Evolutionary conservation across 169 alveolate genomes (phyloP), one percentile per base, ranked within the genome.

Genomic region (Eimeria acervulina): DNA sequence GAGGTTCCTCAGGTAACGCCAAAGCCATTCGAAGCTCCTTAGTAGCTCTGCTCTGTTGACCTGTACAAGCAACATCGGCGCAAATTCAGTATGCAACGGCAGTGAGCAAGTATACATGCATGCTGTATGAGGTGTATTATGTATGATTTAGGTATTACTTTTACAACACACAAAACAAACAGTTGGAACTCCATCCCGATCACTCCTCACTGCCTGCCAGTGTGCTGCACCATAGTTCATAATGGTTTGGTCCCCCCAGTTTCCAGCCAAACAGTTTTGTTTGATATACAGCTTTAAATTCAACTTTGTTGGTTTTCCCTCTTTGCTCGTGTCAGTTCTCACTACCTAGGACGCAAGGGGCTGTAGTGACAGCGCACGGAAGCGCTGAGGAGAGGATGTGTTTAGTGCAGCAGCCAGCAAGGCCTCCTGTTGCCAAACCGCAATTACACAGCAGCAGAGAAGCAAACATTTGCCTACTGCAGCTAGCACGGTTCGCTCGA

Each of bases 371-470:
- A 38, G 78, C 36, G 61, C 93, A 87, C 17, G 93, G 93, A 2
- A 87, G 93, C 0, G 93, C 93, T 17, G 93, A 55, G 28, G 93
- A 87, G 63, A 47, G 31, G 15, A 87, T 87, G 93, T 87, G 83
- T 10, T 70, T 59, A 1, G 31, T 63, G 83, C 93, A 87, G 63
- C 93, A 87, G 61, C 93, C 93, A 70, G 51, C 47, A 23, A 87
- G 93, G 13, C 93, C 93, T 31, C 93, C 93, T 87, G 61, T 55
- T 21, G 61, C 7, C 40, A 21, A 42, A 7, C 40, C 10, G 13
- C 84, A 40, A 3, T 1, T 3, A n/a, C 38, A 42, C 26, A 78
- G 33, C 66, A 78, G 6, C 55, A 42, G 19, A 0, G 23, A 2
- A 66, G 19, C 7, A n/a, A 15, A 31, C 26, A 3, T 0, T n/a